Conservation (phyloP, 202 grass and related monocot species). For the Bolboschoenoplectus hybrid region DNA sequence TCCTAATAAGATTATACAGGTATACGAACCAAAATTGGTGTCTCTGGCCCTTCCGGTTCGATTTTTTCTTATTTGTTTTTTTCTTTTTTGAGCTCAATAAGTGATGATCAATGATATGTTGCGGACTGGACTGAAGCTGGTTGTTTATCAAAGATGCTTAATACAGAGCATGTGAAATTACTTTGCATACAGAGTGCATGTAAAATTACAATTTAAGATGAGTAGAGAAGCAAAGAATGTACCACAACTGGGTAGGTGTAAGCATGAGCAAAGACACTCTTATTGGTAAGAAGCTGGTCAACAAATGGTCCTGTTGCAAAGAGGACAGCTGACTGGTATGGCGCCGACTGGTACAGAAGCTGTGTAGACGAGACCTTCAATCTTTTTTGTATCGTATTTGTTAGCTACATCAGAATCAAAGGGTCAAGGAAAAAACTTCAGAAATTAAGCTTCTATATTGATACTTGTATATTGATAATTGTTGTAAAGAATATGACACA, state of each 20-base stretch:
- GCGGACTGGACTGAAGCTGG: neutral
- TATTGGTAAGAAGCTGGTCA: constrained; percentile 74
- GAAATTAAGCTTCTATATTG: neutral
- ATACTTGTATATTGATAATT: neutral
- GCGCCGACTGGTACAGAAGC: constrained; percentile 90
- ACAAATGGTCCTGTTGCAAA: constrained; percentile 88
- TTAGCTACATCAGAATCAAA: constrained; percentile 67
- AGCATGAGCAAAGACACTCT: constrained; percentile 78
- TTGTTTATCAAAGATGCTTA: neutral
- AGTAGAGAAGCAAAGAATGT: constrained; percentile 34
- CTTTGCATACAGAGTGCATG: neutral
- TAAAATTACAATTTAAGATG: constrained; percentile 13
- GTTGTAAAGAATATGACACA: neutral
- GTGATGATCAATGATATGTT: neutral
- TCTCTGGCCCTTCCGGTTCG: neutral
- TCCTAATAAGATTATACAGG: neutral
- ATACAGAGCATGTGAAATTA: neutral
- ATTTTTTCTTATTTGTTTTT: neutral
- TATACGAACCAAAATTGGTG: neutral
- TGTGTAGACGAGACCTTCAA: constrained; percentile 96
- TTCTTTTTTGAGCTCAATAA: neutral
- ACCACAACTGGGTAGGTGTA: constrained; percentile 83
- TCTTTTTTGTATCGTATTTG: constrained; percentile 99
- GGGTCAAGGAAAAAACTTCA: constrained; percentile 64
- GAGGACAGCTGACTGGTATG: constrained; percentile 86